These are phyloP conservation scores for Ceratocystis diversiconidia DNA, from an alignment of 2,329 filamentous ascomycete genomes.

Conservation along the genomic window DNA sequence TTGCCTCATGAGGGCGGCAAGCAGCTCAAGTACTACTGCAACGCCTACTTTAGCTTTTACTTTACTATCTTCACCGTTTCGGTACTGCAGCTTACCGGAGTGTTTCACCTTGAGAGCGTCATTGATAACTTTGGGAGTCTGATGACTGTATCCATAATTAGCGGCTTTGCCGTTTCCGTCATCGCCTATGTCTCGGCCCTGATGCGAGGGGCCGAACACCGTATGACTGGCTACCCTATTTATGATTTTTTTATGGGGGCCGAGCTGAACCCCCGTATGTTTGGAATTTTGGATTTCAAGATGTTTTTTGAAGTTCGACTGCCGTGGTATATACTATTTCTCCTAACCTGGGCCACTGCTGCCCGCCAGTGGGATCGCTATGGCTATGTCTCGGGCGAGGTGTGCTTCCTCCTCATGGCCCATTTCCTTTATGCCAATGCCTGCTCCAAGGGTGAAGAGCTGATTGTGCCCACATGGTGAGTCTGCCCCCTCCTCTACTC, in stretches of 20 bases:
- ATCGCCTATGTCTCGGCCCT: conserved; percentile 78
- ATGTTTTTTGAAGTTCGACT: conserved; percentile 94
- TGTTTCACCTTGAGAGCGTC: conserved; percentile 82
- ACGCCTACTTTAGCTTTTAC: conserved; percentile 76
- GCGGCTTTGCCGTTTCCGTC: conserved; percentile 70
- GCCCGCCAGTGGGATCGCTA: conserved; percentile 72
- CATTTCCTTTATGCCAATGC: conserved; percentile 88
- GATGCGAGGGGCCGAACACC: conserved; percentile 66
- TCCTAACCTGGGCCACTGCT: conserved; percentile 61
- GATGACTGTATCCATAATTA: conserved; percentile 83
- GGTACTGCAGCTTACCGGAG: conserved; percentile 63
- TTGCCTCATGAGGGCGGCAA: conserved; percentile 68
- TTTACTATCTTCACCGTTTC: conserved; percentile 59
- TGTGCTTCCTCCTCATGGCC: conserved; percentile 71
- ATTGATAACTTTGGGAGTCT: conserved; percentile 92
- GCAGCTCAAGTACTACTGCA: conserved; percentile 90
- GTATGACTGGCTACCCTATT: conserved; percentile 75
- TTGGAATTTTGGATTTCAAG: conserved; percentile 79
- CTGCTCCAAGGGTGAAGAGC: conserved; percentile 81
- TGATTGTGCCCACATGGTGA: conserved; percentile 69
- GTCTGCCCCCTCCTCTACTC: conserved; percentile 10
- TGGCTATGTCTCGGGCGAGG: conserved; percentile 75
- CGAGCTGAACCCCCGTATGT: conserved; percentile 78
- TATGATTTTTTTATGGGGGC: conserved; percentile 94
- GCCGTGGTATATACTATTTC: conserved; percentile 81